Evolutionary conservation across 176 grass and related monocot genomes (phyloP).

Genomic region (Bromus sterilis): DNA sequence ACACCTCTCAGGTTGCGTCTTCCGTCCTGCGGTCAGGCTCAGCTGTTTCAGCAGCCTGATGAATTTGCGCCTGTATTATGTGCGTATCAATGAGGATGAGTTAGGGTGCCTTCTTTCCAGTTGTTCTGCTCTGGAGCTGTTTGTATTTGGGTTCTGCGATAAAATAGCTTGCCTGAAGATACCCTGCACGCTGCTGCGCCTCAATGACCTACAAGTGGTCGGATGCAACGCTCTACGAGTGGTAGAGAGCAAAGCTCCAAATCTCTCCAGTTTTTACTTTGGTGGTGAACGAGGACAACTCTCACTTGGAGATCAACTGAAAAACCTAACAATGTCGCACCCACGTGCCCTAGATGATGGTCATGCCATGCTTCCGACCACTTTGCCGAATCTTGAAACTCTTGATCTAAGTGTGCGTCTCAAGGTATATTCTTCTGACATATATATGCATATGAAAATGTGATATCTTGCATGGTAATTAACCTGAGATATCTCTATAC

Average conservation of each 20-base stretch:
- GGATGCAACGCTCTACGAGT: background rate
- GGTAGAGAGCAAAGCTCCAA: background rate
- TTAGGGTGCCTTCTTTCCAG: background rate
- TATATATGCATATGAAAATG: background rate
- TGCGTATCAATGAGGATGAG: background rate
- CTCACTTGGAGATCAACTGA: background rate
- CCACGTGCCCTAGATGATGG: background rate
- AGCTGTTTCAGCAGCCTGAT: background rate
- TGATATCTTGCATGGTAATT: background rate
- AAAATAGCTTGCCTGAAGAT: background rate
- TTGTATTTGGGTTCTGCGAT: background rate
- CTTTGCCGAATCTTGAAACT: background rate
- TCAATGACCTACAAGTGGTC: background rate
- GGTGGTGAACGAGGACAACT: background rate
- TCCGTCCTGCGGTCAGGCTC: background rate
- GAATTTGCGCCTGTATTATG: background rate
- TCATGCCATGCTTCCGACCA: background rate
- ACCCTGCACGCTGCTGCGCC: background rate
- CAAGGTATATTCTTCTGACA: background rate
- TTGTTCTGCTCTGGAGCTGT: background rate
- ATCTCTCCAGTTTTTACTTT: background rate
- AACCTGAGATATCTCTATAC: background rate
- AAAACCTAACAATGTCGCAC: background rate
- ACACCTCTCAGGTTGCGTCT: background rate
- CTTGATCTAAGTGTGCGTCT: background rate